These are phyloP conservation scores for Stemphylium lycopersici DNA, from an alignment of 2,329 filamentous ascomycete genomes.

Conservation along the genomic window DNA sequence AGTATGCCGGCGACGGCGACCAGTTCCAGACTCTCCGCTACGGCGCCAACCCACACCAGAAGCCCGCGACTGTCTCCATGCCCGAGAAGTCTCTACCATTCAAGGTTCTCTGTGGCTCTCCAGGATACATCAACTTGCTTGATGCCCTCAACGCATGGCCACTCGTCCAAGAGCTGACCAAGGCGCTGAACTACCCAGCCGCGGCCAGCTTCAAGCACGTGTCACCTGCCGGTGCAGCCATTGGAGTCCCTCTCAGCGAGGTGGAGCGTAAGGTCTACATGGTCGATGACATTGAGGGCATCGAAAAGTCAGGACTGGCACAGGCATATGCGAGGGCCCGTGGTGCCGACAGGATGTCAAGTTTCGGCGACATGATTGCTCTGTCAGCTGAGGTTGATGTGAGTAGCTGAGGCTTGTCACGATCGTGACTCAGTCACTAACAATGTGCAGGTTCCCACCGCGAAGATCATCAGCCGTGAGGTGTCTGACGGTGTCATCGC, in stretches of 20 bases:
- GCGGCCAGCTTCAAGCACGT: constrained; percentile 98
- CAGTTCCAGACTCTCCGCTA: constrained; percentile 90
- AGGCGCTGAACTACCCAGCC: constrained; percentile 83
- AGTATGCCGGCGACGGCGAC: constrained; percentile 84
- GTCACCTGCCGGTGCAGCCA: constrained; percentile 92
- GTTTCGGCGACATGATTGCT: constrained; percentile 95
- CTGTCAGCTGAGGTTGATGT: constrained; percentile 86
- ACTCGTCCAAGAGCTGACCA: constrained; percentile 92
- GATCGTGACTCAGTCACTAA: constrained; percentile 1
- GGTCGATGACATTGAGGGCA: constrained; percentile 90
- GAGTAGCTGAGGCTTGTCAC: constrained; percentile 2
- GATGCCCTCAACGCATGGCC: constrained; percentile 97
- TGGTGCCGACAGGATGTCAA: constrained; percentile 97
- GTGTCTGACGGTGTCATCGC: constrained; percentile 97
- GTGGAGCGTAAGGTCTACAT: constrained; percentile 98
- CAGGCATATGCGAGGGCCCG: constrained; percentile 95
- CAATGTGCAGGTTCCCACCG: constrained; percentile 68
- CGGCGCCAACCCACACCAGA: constrained; percentile 97
- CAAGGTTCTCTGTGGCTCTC: constrained; percentile 87
- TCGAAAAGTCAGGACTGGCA: constrained; percentile 84
- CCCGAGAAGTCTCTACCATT: constrained; percentile 81
- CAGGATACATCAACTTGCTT: constrained; percentile 96
- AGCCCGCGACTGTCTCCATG: constrained; percentile 86
- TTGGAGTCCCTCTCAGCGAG: constrained; percentile 83
- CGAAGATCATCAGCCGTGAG: constrained; percentile 97